Conservation (phyloP, 352 stramenopile species). For the Halophytophthora polymorphica region DNA sequence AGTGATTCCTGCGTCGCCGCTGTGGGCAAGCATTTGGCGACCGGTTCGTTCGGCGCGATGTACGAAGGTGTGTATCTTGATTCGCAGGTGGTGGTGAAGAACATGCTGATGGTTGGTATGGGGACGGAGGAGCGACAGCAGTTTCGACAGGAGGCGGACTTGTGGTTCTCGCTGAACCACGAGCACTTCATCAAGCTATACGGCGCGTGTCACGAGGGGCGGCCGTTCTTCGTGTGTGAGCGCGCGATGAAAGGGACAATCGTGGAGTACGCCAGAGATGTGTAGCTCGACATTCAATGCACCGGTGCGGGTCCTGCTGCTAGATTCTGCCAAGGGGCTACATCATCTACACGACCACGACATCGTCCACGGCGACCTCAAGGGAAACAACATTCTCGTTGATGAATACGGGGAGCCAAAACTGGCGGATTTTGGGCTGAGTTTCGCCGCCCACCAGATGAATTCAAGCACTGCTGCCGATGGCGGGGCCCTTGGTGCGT, state of each 20-base stretch:
- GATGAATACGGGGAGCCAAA: background rate
- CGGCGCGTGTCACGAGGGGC: slow-evolving; percentile 1
- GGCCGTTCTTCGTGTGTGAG: slow-evolving; percentile 5
- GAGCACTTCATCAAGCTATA: slow-evolving; percentile 6
- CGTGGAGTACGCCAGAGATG: background rate
- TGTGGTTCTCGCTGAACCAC: slow-evolving; percentile 7
- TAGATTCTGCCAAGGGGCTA: background rate
- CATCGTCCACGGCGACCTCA: slow-evolving; percentile 5
- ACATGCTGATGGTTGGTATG: background rate
- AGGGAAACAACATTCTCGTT: too few species aligned
- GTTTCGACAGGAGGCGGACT: slow-evolving; percentile 2
- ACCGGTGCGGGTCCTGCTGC: background rate
- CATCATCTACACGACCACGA: slow-evolving; percentile 3
- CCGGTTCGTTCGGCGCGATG: slow-evolving; percentile 1
- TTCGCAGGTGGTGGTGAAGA: slow-evolving; percentile 4
- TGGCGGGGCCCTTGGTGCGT: background rate
- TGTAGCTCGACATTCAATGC: background rate
- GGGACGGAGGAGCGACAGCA: background rate
- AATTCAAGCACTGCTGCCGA: background rate
- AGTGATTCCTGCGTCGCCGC: background rate
- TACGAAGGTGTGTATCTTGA: slow-evolving; percentile 5
- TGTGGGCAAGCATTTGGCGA: background rate
- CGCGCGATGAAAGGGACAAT: background rate
- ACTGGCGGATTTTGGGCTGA: slow-evolving; percentile 5
- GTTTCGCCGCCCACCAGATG: background rate